A percentile compares a stretch with the other conserved stretches of the same genome.
Evolutionary conservation across 2,329 filamentous ascomycete species (phyloP).

Genomic region (Cytospora schulzeri): DNA sequence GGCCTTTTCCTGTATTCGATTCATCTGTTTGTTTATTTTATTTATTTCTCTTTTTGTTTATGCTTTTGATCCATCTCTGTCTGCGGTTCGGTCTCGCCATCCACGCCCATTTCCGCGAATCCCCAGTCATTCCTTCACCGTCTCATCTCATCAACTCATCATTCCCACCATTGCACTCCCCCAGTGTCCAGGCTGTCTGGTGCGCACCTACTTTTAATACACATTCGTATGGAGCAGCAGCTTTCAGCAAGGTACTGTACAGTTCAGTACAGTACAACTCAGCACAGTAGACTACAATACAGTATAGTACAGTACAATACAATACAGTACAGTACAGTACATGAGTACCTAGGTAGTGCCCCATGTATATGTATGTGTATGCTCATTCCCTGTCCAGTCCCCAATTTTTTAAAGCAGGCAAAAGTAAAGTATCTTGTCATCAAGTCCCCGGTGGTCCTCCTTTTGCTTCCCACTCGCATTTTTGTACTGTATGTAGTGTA

Average conservation of each 20-base stretch:
- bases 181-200: conserved; percentile 3
- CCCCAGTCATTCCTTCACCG: conserved; percentile 16
- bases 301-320: neutral
- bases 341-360: neutral
- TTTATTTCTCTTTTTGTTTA: neutral
- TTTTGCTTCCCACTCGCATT: conserved; percentile 7
- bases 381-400: conserved; percentile 17
- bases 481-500: too few species aligned
- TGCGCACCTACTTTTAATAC: neutral
- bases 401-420: conserved; percentile 15
- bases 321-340: neutral
- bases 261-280: conserved; percentile 12
- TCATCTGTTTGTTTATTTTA: neutral
- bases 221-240: neutral
- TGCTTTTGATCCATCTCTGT: conserved; percentile 1
- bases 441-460: neutral
- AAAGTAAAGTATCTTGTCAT: conserved; percentile 10
- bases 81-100: conserved; percentile 9
- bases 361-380: neutral
- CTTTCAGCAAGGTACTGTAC: conserved; percentile 7
- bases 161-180: conserved; percentile 8
- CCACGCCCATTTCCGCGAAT: conserved; percentile 8
- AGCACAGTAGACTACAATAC: too few species aligned
- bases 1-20: neutral
- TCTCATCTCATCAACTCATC: conserved; percentile 6